Conservation (phyloP, 345 rosid species). For the Camelina sativa region DNA sequence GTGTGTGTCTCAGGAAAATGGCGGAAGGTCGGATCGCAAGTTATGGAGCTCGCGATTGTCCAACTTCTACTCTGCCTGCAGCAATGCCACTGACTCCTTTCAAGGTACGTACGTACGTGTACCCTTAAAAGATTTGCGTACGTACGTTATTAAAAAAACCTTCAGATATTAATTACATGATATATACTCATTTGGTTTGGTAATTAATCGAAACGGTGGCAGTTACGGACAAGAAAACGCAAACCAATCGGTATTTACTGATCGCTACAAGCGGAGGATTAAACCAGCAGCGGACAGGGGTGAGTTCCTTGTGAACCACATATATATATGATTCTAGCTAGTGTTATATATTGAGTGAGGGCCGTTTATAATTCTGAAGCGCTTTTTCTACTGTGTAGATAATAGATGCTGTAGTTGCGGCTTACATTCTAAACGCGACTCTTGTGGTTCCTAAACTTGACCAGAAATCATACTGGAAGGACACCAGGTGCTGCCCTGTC, state of each 20-base stretch:
- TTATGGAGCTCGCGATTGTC: constrained; percentile 74
- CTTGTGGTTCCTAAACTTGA: constrained; percentile 90
- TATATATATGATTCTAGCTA: no score
- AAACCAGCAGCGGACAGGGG: constrained; percentile 96
- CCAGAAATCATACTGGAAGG: constrained; percentile 92
- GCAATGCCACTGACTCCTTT: constrained; percentile 64
- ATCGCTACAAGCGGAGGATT: constrained; percentile 95
- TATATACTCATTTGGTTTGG: background rate
- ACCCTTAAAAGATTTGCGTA: background rate
- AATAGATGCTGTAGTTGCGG: constrained; percentile 87
- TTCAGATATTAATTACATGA: no score
- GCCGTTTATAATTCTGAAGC: background rate
- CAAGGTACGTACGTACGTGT: constrained; percentile 44
- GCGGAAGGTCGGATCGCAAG: constrained; percentile 55
- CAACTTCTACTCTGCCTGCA: constrained; percentile 73
- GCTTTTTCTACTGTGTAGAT: constrained; percentile 53
- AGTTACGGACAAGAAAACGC: constrained; percentile 61
- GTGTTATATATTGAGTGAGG: background rate
- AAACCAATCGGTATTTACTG: constrained; percentile 65
- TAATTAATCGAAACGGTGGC: constrained; percentile 34
- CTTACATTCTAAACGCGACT: constrained; percentile 90
- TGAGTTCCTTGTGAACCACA: constrained; percentile 43
- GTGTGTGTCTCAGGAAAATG: constrained; percentile 49
- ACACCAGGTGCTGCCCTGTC: constrained; percentile 57
- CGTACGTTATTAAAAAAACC: no score